Evolutionary conservation across 1,139 yeast species (phyloP).

Genomic region (Pichia sp.): DNA sequence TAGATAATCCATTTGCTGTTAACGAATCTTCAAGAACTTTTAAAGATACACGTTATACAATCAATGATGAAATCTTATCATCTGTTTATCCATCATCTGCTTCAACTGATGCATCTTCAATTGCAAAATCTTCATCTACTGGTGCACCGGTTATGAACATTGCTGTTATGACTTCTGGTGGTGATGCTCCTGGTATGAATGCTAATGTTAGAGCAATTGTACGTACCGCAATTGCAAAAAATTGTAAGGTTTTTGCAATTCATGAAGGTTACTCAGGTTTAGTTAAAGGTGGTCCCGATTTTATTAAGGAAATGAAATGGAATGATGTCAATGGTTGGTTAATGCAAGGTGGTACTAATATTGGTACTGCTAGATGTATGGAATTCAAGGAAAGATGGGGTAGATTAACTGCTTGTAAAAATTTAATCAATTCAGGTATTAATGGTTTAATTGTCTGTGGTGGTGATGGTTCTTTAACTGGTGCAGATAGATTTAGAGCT

Average conservation of each 20-base stretch:
- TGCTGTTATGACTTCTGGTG: conserved; percentile 84
- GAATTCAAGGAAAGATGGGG: conserved; percentile 66
- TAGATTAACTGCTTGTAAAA: conserved; percentile 57
- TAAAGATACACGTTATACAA: background rate
- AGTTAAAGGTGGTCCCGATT: conserved; percentile 57
- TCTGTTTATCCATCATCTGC: background rate
- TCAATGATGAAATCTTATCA: background rate
- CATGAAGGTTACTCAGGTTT: conserved; percentile 77
- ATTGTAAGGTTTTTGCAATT: conserved; percentile 66
- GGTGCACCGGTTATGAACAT: conserved; percentile 32
- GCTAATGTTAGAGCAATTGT: conserved; percentile 78
- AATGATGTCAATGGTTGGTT: conserved; percentile 71
- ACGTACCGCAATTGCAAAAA: conserved; percentile 62
- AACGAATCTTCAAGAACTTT: conserved; percentile 13
- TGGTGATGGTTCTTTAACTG: conserved; percentile 81
- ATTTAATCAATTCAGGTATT: conserved; percentile 64
- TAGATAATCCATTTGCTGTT: conserved; percentile 45
- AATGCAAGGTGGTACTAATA: conserved; percentile 71
- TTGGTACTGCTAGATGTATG: conserved; percentile 74
- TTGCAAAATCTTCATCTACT: background rate
- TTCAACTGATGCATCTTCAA: background rate
- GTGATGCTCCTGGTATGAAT: conserved; percentile 85
- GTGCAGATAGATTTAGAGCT: conserved; percentile 69
- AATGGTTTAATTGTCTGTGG: conserved; percentile 80
- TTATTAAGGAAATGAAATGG: conserved; percentile 64